Evolutionary conservation across 2,329 filamentous ascomycete species (phyloP).

Genomic region (Colletotrichum brevisporum): DNA sequence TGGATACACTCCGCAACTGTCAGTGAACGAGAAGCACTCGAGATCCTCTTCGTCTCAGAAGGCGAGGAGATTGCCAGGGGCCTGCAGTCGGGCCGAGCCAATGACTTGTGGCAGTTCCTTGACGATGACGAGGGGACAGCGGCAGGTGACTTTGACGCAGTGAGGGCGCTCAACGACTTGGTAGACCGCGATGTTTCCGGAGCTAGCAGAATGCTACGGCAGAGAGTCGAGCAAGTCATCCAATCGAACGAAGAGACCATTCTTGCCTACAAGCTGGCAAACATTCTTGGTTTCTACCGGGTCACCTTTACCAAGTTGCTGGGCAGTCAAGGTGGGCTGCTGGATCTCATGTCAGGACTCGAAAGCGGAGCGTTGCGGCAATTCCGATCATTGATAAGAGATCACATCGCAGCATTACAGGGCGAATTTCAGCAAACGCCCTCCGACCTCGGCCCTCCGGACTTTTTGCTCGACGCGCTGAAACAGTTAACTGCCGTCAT

Average conservation of each 20-base stretch:
- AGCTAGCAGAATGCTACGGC: slow-evolving; percentile 86
- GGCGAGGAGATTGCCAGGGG: slow-evolving; percentile 89
- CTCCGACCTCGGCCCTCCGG: slow-evolving; percentile 81
- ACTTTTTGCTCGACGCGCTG: slow-evolving; percentile 85
- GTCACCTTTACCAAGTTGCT: slow-evolving; percentile 87
- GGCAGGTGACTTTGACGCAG: slow-evolving; percentile 78
- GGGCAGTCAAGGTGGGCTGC: slow-evolving; percentile 75
- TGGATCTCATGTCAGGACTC: slow-evolving; percentile 77
- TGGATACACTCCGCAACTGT: slow-evolving; percentile 97
- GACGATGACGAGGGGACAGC: slow-evolving; percentile 69
- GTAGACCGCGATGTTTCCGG: slow-evolving; percentile 89
- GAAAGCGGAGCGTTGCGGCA: slow-evolving; percentile 85
- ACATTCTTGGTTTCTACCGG: slow-evolving; percentile 90
- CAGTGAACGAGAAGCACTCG: slow-evolving; percentile 91
- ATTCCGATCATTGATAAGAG: slow-evolving; percentile 85
- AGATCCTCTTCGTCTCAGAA: slow-evolving; percentile 91
- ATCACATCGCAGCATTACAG: slow-evolving; percentile 83
- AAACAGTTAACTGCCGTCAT: slow-evolving; percentile 84
- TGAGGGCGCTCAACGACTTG: slow-evolving; percentile 85
- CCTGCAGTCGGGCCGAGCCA: slow-evolving; percentile 83
- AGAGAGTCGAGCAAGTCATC: slow-evolving; percentile 91
- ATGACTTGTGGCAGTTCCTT: slow-evolving; percentile 84
- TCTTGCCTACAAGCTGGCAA: slow-evolving; percentile 89
- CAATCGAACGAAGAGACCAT: slow-evolving; percentile 93
- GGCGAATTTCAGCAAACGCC: slow-evolving; percentile 78